Percentiles rank a stretch among this genome's conserved stretches.
phyloP scores from a whole-genome alignment of 345 rosid species.

The Cardamine chenopodiifolia region DNA sequence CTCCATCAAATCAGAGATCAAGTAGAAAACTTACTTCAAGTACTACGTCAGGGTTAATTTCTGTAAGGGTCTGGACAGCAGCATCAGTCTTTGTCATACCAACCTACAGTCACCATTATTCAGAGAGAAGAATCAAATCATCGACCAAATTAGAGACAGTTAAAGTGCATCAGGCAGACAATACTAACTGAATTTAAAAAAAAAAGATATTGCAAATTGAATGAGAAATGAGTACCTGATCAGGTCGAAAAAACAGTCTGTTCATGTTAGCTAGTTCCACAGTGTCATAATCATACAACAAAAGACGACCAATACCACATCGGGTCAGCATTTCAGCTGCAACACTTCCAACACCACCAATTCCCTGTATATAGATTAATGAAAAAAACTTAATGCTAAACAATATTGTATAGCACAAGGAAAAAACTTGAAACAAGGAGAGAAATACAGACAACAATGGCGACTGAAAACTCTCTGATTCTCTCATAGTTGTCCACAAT shows the following conservation, averaged over 20 bases:
- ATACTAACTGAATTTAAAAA: neutral
- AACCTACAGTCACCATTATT: constrained; percentile 49
- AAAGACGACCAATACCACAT: constrained; percentile 95
- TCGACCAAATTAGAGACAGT: neutral
- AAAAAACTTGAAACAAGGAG: constrained; percentile 27
- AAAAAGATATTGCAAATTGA: neutral
- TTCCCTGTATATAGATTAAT: constrained; percentile 53
- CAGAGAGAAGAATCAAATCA: constrained; percentile 11
- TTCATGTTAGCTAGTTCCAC: constrained; percentile 99
- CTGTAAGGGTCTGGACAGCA: constrained; percentile 94
- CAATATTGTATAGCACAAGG: neutral
- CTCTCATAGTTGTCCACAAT: constrained; percentile 89
- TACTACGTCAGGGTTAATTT: constrained; percentile 90
- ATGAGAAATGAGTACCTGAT: constrained; percentile 59
- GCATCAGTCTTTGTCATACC: constrained; percentile 99
- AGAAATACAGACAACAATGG: constrained; percentile 82
- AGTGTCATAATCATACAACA: constrained; percentile 92
- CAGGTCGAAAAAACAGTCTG: constrained; percentile 92
- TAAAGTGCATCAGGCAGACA: neutral
- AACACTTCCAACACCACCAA: constrained; percentile 99
- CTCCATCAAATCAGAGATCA: constrained; percentile 9
- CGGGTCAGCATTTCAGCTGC: constrained; percentile 99
- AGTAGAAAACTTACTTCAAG: constrained; percentile 59
- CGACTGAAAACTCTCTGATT: constrained; percentile 86
- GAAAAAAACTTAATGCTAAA: neutral